Evolutionary conservation across 1,284 basidiomycete genomes (phyloP).

Genomic region (Moesziomyces globuligerus): DNA sequence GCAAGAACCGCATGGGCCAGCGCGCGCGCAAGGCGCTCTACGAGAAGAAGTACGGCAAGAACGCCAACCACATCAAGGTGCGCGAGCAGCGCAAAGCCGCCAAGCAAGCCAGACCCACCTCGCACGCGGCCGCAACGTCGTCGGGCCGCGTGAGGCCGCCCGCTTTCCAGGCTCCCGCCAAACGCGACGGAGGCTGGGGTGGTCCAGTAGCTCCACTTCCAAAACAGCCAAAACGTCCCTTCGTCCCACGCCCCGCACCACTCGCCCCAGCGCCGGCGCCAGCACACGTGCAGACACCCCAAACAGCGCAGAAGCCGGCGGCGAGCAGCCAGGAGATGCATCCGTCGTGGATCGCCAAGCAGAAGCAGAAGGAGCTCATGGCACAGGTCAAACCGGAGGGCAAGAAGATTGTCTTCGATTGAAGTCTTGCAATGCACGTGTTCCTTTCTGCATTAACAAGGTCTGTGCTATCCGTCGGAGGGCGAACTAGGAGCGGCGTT

Average conservation of each 20-base stretch:
- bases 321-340: conserved; percentile 49
- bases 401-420: conserved; percentile 61
- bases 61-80: conserved; percentile 82
- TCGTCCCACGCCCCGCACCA: background rate
- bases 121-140: background rate
- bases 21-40: conserved; percentile 92
- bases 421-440: background rate
- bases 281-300: background rate
- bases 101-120: conserved; percentile 7
- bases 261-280: background rate
- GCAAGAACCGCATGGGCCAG: conserved; percentile 91
- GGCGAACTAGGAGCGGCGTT: conserved; percentile 51
- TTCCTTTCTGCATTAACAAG: background rate
- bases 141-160: conserved; percentile 27
- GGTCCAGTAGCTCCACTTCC: conserved; percentile 25
- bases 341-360: conserved; percentile 61
- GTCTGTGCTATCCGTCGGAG: background rate
- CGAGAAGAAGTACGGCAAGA: conserved; percentile 93
- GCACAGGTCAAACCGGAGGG: conserved; percentile 48
- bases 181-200: conserved; percentile 39
- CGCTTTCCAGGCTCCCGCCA: conserved; percentile 31
- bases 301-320: background rate
- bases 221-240: conserved; percentile 22
- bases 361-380: conserved; percentile 58
- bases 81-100: conserved; percentile 33